phyloP scores from a whole-genome alignment of 2,329 filamentous ascomycete genomes.

The Pseudogymnoascus sp. region DNA sequence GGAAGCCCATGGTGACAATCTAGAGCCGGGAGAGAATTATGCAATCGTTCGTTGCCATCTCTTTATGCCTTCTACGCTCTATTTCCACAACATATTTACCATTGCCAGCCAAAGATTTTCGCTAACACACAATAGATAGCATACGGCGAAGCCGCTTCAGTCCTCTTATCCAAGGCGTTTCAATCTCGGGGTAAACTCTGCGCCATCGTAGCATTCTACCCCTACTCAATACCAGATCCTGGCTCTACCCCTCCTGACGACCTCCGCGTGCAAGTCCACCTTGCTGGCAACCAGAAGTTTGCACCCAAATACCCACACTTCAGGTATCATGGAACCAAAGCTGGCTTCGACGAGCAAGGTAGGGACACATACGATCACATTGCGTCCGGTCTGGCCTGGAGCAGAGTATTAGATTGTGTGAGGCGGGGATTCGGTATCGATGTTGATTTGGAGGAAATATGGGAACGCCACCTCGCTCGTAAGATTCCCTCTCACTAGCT shows the following conservation, averaged over 20 bases:
- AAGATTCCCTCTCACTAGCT: conserved; percentile 24
- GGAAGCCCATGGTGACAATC: conserved; percentile 36
- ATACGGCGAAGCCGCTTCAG: conserved; percentile 9
- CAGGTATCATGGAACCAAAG: conserved; percentile 30
- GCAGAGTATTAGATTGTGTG: conserved; percentile 51
- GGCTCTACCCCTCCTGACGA: conserved; percentile 31
- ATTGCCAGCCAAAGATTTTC: conserved; percentile 24
- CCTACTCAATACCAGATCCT: conserved; percentile 41
- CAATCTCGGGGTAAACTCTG: conserved; percentile 46
- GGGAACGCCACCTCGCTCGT: conserved; percentile 57
- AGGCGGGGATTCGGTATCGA: conserved; percentile 54
- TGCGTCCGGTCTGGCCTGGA: conserved; percentile 58
- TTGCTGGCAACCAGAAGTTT: conserved; percentile 10
- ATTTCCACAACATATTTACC: conserved; percentile 41
- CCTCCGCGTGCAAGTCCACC: conserved; percentile 29
- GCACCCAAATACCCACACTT: conserved; percentile 11
- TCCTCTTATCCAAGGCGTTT: not conserved
- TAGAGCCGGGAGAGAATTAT: conserved; percentile 45
- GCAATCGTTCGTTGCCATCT: conserved; percentile 48
- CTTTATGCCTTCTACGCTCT: not conserved
- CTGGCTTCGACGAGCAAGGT: conserved; percentile 64
- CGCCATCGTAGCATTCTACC: conserved; percentile 56
- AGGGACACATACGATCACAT: conserved; percentile 58
- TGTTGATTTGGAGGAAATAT: conserved; percentile 54
- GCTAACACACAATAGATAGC: not conserved